Conservation (phyloP, 106 monocot species). For the Alisma plantagoaquatica region DNA sequence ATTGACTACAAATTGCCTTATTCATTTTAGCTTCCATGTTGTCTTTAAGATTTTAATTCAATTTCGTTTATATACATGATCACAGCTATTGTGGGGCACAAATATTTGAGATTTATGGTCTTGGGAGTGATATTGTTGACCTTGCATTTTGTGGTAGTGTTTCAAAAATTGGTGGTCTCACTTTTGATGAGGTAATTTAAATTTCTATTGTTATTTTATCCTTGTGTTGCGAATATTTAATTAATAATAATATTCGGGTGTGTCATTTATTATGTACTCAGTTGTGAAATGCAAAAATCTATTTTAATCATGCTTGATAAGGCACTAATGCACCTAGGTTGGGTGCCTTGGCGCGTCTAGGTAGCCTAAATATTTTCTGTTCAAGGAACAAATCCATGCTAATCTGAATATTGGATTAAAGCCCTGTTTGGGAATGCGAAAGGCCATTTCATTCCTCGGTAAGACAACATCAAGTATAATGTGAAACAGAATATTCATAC, state of each 20-base stretch:
- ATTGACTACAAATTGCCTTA: no score
- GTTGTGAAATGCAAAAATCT: not conserved
- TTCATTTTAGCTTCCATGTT: no score
- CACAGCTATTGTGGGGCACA: conserved; percentile 95
- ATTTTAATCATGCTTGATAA: not conserved
- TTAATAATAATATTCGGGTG: not conserved
- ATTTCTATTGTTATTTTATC: not conserved
- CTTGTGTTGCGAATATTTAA: no score
- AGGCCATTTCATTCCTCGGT: no score
- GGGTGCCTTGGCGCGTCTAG: not conserved
- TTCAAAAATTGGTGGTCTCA: conserved; percentile 87
- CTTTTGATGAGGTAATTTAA: conserved; percentile 79
- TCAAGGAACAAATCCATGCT: no score
- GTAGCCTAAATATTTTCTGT: not conserved
- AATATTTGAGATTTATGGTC: conserved; percentile 97
- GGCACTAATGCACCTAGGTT: not conserved
- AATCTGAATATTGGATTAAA: no score
- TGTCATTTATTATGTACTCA: not conserved
- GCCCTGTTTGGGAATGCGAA: no score
- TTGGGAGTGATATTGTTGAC: conserved; percentile 90
- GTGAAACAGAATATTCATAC: no score
- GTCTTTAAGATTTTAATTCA: no score
- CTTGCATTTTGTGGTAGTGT: conserved; percentile 97
- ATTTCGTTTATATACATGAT: no score
- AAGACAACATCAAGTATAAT: no score